Evolutionary conservation across 345 rosid genomes (phyloP).

Genomic region (Brassica incana): DNA sequence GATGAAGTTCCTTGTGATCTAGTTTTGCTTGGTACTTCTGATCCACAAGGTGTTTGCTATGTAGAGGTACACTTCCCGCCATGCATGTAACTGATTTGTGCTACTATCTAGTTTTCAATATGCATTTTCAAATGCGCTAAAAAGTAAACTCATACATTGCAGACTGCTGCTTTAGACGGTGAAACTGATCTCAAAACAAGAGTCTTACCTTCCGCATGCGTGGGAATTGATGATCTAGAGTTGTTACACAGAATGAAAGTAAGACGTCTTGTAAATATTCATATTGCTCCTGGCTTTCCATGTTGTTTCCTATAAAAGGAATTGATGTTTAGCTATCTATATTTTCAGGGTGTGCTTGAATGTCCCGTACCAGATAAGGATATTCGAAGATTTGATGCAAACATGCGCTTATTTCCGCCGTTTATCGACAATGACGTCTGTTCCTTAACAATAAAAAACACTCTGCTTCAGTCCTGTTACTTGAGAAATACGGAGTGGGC

Average conservation of each 20-base stretch:
- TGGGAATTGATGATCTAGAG: constrained; percentile 85
- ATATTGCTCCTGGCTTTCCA: constrained; percentile 3
- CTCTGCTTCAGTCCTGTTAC: constrained; percentile 96
- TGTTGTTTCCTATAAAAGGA: background rate
- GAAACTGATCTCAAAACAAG: constrained; percentile 97
- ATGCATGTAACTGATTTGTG: constrained; percentile 9
- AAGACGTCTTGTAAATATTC: constrained; percentile 25
- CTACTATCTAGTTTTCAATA: background rate
- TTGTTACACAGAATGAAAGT: constrained; percentile 94
- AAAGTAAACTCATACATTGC: constrained; percentile 37
- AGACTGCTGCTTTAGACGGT: constrained; percentile 97
- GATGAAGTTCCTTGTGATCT: constrained; percentile 99
- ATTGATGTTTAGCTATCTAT: constrained; percentile 14
- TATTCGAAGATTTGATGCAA: constrained; percentile 96
- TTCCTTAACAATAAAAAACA: constrained; percentile 89
- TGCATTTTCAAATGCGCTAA: constrained; percentile 16
- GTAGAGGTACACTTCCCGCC: constrained; percentile 59
- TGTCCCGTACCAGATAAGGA: constrained; percentile 96
- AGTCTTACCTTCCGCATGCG: constrained; percentile 84
- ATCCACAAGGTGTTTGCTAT: constrained; percentile 89
- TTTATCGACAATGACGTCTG: constrained; percentile 93
- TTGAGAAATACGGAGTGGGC: constrained; percentile 98
- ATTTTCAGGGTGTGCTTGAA: constrained; percentile 88
- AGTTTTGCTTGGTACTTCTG: constrained; percentile 91
- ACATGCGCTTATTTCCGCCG: constrained; percentile 92